Conservation (phyloP, 768 basidiomycete genomes). For the Nevesoporus exiguus region DNA sequence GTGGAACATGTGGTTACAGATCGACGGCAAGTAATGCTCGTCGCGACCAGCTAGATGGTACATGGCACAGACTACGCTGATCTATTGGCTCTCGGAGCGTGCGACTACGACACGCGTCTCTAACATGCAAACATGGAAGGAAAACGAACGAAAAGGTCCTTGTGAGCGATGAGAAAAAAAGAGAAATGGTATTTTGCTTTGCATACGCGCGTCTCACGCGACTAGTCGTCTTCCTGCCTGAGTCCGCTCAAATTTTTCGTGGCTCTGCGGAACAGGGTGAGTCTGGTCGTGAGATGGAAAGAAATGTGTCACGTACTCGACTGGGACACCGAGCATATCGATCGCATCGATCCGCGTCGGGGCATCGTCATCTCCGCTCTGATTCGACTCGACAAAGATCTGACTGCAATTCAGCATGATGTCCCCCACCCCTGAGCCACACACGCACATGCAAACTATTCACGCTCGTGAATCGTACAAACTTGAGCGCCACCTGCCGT, state of each 20-base stretch:
- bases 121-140: neutral
- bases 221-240: conserved; percentile 31
- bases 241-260: conserved; percentile 41
- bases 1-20: conserved; percentile 88
- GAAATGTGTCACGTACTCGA: conserved; percentile 52
- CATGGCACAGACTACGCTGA: neutral
- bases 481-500: conserved; percentile 50
- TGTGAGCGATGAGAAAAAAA: neutral
- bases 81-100: conserved; percentile 5
- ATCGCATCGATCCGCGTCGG: conserved; percentile 61
- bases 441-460: conserved; percentile 56
- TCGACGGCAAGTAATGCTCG: conserved; percentile 57
- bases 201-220: neutral
- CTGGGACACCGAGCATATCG: conserved; percentile 58
- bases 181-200: neutral
- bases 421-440: neutral
- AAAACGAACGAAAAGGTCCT: neutral
- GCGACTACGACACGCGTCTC: neutral
- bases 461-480: conserved; percentile 68
- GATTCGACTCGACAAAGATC: conserved; percentile 70
- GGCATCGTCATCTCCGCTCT: conserved; percentile 52
- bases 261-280: conserved; percentile 21
- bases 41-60: neutral
- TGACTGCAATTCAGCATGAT: conserved; percentile 22
- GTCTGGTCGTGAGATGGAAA: neutral